Base-by-base conservation (phyloP, 805 yeast genomes). In the Zygoascus tannicola region DNA sequence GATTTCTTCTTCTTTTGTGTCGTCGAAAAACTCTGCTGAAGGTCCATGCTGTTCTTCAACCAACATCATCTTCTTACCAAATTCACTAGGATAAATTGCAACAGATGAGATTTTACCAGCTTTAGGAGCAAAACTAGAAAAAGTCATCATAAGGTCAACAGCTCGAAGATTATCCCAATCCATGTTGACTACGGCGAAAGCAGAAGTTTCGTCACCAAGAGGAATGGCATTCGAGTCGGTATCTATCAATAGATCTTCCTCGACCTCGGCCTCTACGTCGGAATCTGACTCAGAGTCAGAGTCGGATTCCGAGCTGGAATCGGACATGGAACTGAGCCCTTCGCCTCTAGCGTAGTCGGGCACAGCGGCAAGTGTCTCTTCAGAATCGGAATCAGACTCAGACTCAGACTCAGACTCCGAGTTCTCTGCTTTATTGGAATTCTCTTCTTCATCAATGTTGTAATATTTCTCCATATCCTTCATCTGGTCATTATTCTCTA, bases 81-180 rank as follows among this genome's bases (percentile, higher is more conserved):
- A 92, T 56, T 92, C 95, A 47, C 95, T 83, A 7, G 56, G 56
- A 26, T 72, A 86, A 8, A 92, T 77, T 4, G 76, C 58, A 5
- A 92, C 80, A n/a, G 78, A 75, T 37, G 66, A 60, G 44, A 90
- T 81, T 37, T 68, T 66, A 1, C 94, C 94, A 30, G 74, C 79
- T 19, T 76, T 64, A 16, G 95, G 95, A 19, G 84, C 80, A 65
- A 90, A 92, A 44, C 94, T 78, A 5, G 79, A 67, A 55, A 90
- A 86, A 0, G 97, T 81, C 3, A 94, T 94, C 81, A 85, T 76
- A 50, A 90, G 67, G 59, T 92, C 97, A 3, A 76, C 76, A 0
- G 97, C 83, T 38, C 77, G 74, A n/a, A 92, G 73, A 57, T 92
- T 84, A 55, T 92, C 98, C 98, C 98, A 92, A 59, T 92, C 98